These are phyloP conservation scores for Xylariaceae sp. DNA, from an alignment of 2,329 filamentous ascomycete genomes.

Conservation along the genomic window DNA sequence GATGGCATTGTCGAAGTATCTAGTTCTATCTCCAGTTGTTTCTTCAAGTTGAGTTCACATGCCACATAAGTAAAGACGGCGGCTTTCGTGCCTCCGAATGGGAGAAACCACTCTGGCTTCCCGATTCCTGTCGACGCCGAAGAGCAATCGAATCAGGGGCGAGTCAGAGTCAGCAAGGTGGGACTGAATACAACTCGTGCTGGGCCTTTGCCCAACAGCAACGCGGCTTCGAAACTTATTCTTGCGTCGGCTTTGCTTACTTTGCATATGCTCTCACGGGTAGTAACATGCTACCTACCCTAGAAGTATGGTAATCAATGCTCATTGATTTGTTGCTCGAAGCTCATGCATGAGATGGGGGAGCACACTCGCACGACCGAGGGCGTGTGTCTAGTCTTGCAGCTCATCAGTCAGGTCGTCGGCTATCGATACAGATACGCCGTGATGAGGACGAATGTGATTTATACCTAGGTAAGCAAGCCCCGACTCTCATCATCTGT, in stretches of 20 bases:
- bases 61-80: not conserved
- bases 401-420: not conserved
- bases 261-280: constrained; percentile 21
- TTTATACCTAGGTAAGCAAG: constrained; percentile 12
- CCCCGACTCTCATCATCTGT: constrained; percentile 1
- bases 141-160: not conserved
- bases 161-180: constrained; percentile 15
- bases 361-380: constrained; percentile 4
- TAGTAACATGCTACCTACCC: constrained; percentile 11
- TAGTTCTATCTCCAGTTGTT: no score
- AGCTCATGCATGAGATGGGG: constrained; percentile 10
- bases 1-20: not conserved
- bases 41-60: not conserved
- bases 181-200: constrained; percentile 4
- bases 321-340: not conserved
- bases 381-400: constrained; percentile 13
- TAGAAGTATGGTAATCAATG: not conserved
- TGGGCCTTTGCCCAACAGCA: constrained; percentile 8
- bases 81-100: constrained; percentile 5
- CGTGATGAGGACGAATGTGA: constrained; percentile 1
- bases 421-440: constrained; percentile 6
- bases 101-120: not conserved
- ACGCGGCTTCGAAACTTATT: constrained; percentile 12
- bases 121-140: not conserved
- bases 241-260: constrained; percentile 18